A percentile compares a stretch with the other conserved stretches of the same genome.
These are phyloP conservation scores for Coprinopsis marcescibilis DNA, from an alignment of 768 basidiomycete genomes.

Conservation along the genomic window DNA sequence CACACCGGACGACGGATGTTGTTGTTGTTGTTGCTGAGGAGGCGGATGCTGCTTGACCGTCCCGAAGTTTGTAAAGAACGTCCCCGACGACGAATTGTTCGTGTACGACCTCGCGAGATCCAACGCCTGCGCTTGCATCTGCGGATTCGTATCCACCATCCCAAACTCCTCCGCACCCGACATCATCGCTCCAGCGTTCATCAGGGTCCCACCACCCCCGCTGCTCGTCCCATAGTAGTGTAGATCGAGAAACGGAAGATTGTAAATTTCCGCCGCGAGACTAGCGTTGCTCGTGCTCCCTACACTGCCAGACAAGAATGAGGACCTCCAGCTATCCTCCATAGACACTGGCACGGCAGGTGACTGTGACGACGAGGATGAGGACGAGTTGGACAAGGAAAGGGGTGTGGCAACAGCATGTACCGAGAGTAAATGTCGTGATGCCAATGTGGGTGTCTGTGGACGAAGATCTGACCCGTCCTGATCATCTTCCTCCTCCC, in stretches of 20 bases:
- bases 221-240: conserved; percentile 37
- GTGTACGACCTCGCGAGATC: conserved; percentile 29
- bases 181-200: conserved; percentile 11
- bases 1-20: conserved; percentile 1
- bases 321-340: conserved; percentile 1
- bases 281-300: not conserved
- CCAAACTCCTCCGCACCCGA: conserved; percentile 7
- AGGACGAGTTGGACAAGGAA: not conserved
- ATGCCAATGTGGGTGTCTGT: conserved; percentile 10
- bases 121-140: conserved; percentile 29
- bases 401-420: not conserved
- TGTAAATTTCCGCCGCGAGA: conserved; percentile 24
- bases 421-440: conserved; percentile 5
- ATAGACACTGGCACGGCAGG: not conserved
- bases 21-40: conserved; percentile 2
- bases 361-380: not conserved
- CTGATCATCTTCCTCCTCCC: conserved; percentile 2
- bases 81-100: conserved; percentile 8
- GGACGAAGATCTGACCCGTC: conserved; percentile 1
- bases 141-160: not conserved
- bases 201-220: conserved; percentile 1
- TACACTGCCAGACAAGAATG: not conserved
- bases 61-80: not conserved
- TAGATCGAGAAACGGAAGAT: conserved; percentile 66
- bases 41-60: not conserved